Conservation (phyloP, 2,329 filamentous ascomycete species). For the Fusarium anguioides region DNA sequence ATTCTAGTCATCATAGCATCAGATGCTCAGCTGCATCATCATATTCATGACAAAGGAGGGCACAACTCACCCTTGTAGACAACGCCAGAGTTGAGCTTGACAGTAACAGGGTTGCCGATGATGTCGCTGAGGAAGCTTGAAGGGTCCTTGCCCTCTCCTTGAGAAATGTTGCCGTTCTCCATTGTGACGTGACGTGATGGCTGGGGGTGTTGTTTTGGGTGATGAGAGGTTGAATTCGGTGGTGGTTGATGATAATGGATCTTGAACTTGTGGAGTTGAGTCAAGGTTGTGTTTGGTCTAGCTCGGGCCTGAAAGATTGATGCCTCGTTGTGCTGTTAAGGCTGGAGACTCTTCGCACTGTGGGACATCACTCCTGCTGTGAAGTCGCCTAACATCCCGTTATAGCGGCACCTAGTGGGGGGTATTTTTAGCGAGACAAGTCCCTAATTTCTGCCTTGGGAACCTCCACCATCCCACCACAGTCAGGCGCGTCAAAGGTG, state of each 20-base stretch:
- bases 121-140: conserved; percentile 94
- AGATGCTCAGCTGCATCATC: background rate
- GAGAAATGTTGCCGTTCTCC: conserved; percentile 76
- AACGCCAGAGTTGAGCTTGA: conserved; percentile 98
- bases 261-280: conserved; percentile 30
- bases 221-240: conserved; percentile 14
- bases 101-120: conserved; percentile 91
- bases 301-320: conserved; percentile 36
- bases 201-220: background rate
- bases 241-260: conserved; percentile 29
- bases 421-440: conserved; percentile 35
- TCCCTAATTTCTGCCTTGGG: conserved; percentile 4
- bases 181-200: conserved; percentile 58
- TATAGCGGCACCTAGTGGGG: conserved; percentile 33
- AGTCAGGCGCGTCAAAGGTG: conserved; percentile 39
- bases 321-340: conserved; percentile 40
- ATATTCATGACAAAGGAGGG: background rate
- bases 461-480: conserved; percentile 20
- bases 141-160: conserved; percentile 86
- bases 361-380: conserved; percentile 16
- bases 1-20: background rate
- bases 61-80: conserved; percentile 85
- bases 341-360: conserved; percentile 40
- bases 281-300: conserved; percentile 16
- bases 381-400: conserved; percentile 33